Evolutionary conservation across 768 basidiomycete species (phyloP).

Genomic region (Agrocybe praecox): DNA sequence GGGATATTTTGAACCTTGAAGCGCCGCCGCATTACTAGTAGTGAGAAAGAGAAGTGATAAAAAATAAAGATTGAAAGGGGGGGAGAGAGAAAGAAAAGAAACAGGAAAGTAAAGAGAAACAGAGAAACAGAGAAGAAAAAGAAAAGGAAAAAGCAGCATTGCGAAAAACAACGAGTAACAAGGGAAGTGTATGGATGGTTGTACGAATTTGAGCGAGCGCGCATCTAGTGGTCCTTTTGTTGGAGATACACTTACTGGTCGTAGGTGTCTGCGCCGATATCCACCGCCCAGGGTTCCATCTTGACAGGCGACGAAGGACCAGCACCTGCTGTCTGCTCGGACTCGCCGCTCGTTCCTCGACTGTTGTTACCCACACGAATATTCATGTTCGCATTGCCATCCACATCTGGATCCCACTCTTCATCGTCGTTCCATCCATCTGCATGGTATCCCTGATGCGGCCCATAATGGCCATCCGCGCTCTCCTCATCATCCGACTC

Average conservation of each 20-base stretch:
- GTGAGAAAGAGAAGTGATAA: no score
- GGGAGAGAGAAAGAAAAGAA: no score
- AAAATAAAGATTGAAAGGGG: no score
- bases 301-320: slow-evolving; percentile 10
- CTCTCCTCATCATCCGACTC: slow-evolving; percentile 16
- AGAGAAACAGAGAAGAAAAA: no score
- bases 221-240: slow-evolving; percentile 46
- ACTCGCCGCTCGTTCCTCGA: slow-evolving; percentile 46
- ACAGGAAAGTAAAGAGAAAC: no score
- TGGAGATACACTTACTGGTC: slow-evolving; percentile 59
- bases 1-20: no score
- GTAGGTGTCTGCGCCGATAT: slow-evolving; percentile 69
- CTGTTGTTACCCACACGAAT: slow-evolving; percentile 63
- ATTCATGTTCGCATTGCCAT: slow-evolving; percentile 73
- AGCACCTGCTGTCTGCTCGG: slow-evolving; percentile 15
- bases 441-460: slow-evolving; percentile 41
- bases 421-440: slow-evolving; percentile 84
- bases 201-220: slow-evolving; percentile 85
- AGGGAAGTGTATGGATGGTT: slow-evolving; percentile 38
- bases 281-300: slow-evolving; percentile 74
- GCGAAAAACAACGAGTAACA: slow-evolving; percentile 8
- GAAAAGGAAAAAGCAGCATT: slow-evolving; percentile 4
- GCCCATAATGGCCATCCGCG: slow-evolving; percentile 44
- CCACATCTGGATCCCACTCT: slow-evolving; percentile 69
- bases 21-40: no score